Conservation (phyloP, 1,139 yeast genomes). For the Debaryomyces singareniensis region DNA sequence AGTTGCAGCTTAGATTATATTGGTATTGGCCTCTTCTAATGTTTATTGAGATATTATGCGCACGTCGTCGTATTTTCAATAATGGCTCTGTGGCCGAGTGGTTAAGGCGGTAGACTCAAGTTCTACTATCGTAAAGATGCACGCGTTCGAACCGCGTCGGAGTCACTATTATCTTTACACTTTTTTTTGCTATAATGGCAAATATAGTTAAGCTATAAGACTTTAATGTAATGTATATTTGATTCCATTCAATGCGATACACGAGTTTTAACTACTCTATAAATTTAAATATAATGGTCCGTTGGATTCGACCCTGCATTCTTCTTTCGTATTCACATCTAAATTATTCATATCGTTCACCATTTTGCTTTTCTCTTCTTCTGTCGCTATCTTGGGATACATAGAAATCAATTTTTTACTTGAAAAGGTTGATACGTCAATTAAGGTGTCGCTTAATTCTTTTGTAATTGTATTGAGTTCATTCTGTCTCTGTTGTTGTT, state of each 20-base stretch:
- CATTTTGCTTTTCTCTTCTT: conserved; percentile 17
- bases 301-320: conserved; percentile 15
- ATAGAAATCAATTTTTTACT: conserved; percentile 12
- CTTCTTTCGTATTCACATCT: conserved; percentile 15
- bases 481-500: conserved; percentile 38
- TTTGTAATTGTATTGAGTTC: conserved; percentile 38
- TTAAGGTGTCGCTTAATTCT: conserved; percentile 37
- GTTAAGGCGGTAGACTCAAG: conserved; percentile 13
- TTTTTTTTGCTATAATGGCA: conserved; percentile 2
- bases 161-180: conserved; percentile 10
- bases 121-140: conserved; percentile 12
- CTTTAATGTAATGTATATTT: not conserved
- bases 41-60: too few relatives aligned
- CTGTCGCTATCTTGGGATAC: conserved; percentile 12
- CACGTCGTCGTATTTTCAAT: too few relatives aligned
- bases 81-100: conserved; percentile 15
- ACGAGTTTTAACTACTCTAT: too few relatives aligned
- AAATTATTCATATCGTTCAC: conserved; percentile 14
- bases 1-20: too few relatives aligned
- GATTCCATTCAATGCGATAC: not conserved
- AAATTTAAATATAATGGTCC: conserved; percentile 28
- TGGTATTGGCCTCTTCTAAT: too few relatives aligned
- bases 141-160: conserved; percentile 14
- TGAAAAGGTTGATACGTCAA: conserved; percentile 39
- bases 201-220: not conserved